Conservation (phyloP, 768 basidiomycete genomes). For the Rhodotorula sphaerocarpa region DNA sequence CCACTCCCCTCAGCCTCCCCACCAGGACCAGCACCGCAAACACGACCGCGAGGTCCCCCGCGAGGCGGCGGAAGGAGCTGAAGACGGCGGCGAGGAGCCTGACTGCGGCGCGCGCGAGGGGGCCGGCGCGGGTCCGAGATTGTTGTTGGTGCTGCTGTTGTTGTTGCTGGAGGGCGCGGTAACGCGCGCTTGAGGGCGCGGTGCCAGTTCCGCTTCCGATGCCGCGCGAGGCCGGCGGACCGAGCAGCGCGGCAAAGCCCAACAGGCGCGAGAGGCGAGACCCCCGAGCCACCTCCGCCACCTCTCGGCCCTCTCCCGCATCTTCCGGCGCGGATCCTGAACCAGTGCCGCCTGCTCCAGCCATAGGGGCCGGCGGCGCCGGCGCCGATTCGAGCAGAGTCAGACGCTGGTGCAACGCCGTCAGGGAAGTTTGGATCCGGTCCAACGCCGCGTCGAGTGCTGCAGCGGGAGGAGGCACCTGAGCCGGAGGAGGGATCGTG, state of each 20-base stretch:
- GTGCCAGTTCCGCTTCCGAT: no score
- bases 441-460: constrained; percentile 68
- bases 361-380: background rate
- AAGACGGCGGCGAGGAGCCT: background rate
- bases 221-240: background rate
- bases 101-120: background rate
- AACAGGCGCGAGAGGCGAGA: no score
- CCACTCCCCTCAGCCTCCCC: constrained; percentile 9
- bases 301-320: no score
- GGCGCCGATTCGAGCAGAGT: constrained; percentile 50
- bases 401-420: constrained; percentile 67
- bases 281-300: no score
- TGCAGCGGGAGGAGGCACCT: background rate
- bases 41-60: constrained; percentile 2
- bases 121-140: no score
- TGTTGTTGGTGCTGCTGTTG: background rate
- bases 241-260: background rate
- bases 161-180: background rate
- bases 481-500: background rate
- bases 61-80: background rate
- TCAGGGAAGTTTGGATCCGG: constrained; percentile 69
- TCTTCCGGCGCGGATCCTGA: background rate
- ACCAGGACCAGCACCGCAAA: constrained; percentile 1
- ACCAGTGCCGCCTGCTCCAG: background rate
- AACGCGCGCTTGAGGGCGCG: background rate